Conservation (phyloP, 1,284 basidiomycete genomes). For the Ceratobasidium theobromae region DNA sequence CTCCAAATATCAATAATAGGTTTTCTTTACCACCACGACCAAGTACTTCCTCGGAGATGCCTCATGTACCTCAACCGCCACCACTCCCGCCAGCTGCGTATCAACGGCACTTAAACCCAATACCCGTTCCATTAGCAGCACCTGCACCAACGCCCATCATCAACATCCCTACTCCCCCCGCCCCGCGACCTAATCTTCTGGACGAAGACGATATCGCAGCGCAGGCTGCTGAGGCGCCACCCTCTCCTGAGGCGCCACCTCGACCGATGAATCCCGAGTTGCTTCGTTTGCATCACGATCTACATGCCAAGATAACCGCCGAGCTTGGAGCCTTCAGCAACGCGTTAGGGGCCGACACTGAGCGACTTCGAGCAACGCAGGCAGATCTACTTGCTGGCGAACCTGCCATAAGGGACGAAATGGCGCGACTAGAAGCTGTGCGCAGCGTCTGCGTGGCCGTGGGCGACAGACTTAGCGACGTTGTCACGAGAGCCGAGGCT, state of each 20-base stretch:
- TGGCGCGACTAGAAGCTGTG: conserved; percentile 93
- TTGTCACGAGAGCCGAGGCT: conserved; percentile 64
- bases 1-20: neutral
- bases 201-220: conserved; percentile 44
- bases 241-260: conserved; percentile 58
- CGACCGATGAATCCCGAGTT: conserved; percentile 88
- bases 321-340: conserved; percentile 68
- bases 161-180: conserved; percentile 40
- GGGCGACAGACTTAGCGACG: conserved; percentile 61
- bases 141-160: conserved; percentile 38
- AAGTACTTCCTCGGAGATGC: too few relatives aligned
- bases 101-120: conserved; percentile 38
- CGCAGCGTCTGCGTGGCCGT: conserved; percentile 85
- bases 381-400: conserved; percentile 84
- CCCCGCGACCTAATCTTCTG: conserved; percentile 42
- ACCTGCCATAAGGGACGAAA: conserved; percentile 93
- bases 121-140: conserved; percentile 40
- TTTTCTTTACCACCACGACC: conserved; percentile 32
- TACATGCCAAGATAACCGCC: conserved; percentile 73
- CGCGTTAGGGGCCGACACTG: conserved; percentile 66
- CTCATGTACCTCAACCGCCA: conserved; percentile 39
- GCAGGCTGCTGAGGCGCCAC: conserved; percentile 25
- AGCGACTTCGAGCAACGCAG: conserved; percentile 77
- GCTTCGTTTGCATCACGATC: conserved; percentile 76
- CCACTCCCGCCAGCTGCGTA: conserved; percentile 36